Evolutionary conservation across 768 basidiomycete genomes (phyloP), one percentile per base, ranked within the genome.

Genomic region (Xerocomus brunneocitrinus): DNA sequence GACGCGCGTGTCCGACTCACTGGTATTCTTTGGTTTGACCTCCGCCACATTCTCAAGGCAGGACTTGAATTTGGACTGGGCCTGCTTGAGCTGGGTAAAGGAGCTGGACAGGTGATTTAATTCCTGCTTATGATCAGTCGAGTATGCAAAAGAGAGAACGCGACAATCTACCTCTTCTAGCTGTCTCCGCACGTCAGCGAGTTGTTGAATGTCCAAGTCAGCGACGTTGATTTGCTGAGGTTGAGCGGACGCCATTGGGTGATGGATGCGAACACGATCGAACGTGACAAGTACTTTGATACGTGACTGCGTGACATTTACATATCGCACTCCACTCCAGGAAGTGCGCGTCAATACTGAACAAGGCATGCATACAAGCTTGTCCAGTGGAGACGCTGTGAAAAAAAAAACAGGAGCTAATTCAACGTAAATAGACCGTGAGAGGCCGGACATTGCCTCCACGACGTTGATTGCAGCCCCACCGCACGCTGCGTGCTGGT

Each of bases 51-150:
- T 91, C 50, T 89, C 87, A 24, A 92, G 79, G 63, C 95, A 95
- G 7, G 84, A 75, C 58, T 82, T 85, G 78, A 98, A 98, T 71
- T 95, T 97, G 2, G 85, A 81, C 67, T 98, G 93, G 0, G 94
- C 95, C 59, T 88, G 85, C 68, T 92, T 95, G 25, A 98, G 82
- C 62, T 97, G 93, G 10, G 86, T 82, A 65, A 94, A 98, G 31
- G 94, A 95, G 62, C 82, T 88, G 10, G 94, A 91, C 45, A 98
- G 76, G 67, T 97, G 95, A 52, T 82, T 87, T 44, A 99, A 72
- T 78, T 99, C 95, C 95, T 98, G 67, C 22, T 14, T 42, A 27
- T 7, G 22, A 24, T 57, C 28, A 38, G 30, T 22, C 10, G 8
- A 3, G 48, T 0, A 5, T 19, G 14, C 10, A 4, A 16, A 24